Percentiles rank a stretch among this genome's conserved stretches.
phyloP scores from a whole-genome alignment of 352 stramenopile species.

The Saprolegnia diclina region DNA sequence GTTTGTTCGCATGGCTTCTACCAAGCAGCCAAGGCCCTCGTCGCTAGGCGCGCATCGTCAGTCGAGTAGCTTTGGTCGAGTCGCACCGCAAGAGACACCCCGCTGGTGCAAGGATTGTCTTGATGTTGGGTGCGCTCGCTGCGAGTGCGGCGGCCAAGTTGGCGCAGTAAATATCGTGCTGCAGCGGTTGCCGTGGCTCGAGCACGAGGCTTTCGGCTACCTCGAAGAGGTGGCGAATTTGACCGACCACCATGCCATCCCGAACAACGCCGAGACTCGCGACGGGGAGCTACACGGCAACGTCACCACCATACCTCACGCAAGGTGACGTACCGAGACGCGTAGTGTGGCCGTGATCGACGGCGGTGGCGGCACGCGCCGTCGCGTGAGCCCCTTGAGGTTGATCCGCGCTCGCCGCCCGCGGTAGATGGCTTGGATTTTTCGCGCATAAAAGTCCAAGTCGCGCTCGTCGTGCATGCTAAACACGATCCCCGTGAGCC shows the following conservation, averaged over 20 bases:
- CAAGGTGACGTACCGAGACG: not conserved
- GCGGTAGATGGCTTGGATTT: conserved; percentile 53
- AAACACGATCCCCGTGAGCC: conserved; percentile 5
- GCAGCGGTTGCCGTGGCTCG: not conserved
- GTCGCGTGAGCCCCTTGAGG: conserved; percentile 2
- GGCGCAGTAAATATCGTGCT: not conserved
- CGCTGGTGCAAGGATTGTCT: not conserved
- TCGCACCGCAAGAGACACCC: not conserved
- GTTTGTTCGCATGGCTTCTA: conserved; percentile 37
- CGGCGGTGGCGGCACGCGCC: not conserved
- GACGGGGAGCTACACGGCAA: not conserved
- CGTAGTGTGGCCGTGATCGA: not conserved
- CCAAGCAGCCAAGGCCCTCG: conserved; percentile 31
- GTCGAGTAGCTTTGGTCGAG: conserved; percentile 30
- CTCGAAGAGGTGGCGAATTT: not conserved
- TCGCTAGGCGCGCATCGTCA: conserved; percentile 34
- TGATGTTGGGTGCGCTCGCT: not conserved
- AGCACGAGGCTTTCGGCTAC: not conserved
- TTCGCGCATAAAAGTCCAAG: conserved; percentile 36
- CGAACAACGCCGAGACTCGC: not conserved
- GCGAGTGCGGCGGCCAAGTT: not conserved
- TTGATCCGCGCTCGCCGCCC: conserved; percentile 29
- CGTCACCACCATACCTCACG: not conserved
- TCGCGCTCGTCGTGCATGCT: conserved; percentile 28
- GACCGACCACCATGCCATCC: not conserved